Percentiles rank a stretch among this genome's conserved stretches.
Conservation (phyloP, 768 basidiomycete genomes). For the Leccinum sublutescens region DNA sequence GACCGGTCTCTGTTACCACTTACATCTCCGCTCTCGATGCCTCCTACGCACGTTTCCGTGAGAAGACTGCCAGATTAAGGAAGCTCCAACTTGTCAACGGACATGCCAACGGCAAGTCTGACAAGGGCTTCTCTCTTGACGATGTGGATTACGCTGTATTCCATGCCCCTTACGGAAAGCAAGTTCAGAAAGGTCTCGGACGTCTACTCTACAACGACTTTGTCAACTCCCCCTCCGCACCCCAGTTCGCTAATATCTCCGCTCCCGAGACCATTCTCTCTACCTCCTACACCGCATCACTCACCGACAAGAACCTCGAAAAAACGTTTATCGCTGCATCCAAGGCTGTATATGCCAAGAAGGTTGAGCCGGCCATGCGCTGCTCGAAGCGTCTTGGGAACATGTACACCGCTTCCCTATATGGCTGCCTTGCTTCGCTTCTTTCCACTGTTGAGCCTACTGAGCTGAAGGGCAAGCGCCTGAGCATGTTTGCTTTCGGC, state of each 20-base stretch:
- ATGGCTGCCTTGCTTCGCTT: constrained; percentile 89
- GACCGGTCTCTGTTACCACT: constrained; percentile 92
- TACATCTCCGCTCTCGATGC: constrained; percentile 93
- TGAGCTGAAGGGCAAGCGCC: constrained; percentile 74
- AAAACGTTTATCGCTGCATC: constrained; percentile 87
- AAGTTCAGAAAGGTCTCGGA: constrained; percentile 96
- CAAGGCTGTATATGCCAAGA: constrained; percentile 69
- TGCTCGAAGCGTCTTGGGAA: constrained; percentile 92
- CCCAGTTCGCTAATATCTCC: constrained; percentile 69
- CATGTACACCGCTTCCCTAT: constrained; percentile 98
- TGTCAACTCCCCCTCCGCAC: constrained; percentile 65
- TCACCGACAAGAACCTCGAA: constrained; percentile 94
- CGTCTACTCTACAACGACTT: constrained; percentile 94
- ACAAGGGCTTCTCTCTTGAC: constrained; percentile 63
- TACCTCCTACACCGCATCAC: constrained; percentile 65
- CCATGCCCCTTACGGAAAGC: constrained; percentile 98
- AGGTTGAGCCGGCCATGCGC: constrained; percentile 80
- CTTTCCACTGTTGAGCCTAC: constrained; percentile 70
- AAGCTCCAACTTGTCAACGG: constrained; percentile 42
- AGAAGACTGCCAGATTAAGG: constrained; percentile 70
- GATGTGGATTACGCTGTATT: constrained; percentile 92
- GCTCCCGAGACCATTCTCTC: constrained; percentile 71
- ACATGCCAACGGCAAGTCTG: constrained; percentile 33
- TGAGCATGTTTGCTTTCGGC: constrained; percentile 96
- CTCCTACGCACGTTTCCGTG: constrained; percentile 80